phyloP scores from a whole-genome alignment of 1,139 yeast genomes.

The Hansenula sp. region DNA sequence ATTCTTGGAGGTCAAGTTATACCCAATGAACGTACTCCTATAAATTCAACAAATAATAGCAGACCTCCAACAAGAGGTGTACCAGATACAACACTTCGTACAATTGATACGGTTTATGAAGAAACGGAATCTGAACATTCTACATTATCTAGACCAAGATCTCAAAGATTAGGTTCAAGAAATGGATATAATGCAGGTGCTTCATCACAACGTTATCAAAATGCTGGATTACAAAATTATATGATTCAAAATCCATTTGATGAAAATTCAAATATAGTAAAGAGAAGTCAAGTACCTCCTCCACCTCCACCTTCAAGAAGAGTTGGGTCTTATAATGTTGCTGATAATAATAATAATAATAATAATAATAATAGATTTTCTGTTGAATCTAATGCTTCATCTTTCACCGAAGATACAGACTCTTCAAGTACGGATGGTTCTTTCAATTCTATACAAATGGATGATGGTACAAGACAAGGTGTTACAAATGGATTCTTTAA shows the following conservation, averaged over 20 bases:
- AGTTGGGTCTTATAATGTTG: not conserved
- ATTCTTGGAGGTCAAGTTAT: conserved; percentile 12
- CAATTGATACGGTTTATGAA: conserved; percentile 26
- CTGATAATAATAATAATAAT: not conserved
- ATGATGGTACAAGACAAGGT: conserved; percentile 2
- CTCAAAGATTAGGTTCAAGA: not conserved
- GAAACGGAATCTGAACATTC: conserved; percentile 16
- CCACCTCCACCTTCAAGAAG: conserved; percentile 11
- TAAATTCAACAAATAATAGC: not conserved
- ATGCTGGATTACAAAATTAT: conserved; percentile 9
- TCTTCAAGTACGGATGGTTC: conserved; percentile 19
- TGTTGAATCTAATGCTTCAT: conserved; percentile 15
- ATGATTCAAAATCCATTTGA: conserved; percentile 15
- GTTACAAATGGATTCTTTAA: conserved; percentile 16
- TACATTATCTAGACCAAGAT: not conserved
- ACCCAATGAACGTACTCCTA: conserved; percentile 5
- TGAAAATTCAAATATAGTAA: conserved; percentile 1
- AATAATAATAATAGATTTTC: conserved; percentile 16
- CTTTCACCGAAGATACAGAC: conserved; percentile 17
- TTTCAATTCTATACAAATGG: conserved; percentile 9
- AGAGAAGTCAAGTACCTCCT: conserved; percentile 10
- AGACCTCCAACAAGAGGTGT: conserved; percentile 4
- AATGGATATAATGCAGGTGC: conserved; percentile 6
- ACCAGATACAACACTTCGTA: conserved; percentile 8
- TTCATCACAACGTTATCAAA: conserved; percentile 15